phyloP scores from a whole-genome alignment of 2,329 filamentous ascomycete species.

The Cordyceps militaris region DNA sequence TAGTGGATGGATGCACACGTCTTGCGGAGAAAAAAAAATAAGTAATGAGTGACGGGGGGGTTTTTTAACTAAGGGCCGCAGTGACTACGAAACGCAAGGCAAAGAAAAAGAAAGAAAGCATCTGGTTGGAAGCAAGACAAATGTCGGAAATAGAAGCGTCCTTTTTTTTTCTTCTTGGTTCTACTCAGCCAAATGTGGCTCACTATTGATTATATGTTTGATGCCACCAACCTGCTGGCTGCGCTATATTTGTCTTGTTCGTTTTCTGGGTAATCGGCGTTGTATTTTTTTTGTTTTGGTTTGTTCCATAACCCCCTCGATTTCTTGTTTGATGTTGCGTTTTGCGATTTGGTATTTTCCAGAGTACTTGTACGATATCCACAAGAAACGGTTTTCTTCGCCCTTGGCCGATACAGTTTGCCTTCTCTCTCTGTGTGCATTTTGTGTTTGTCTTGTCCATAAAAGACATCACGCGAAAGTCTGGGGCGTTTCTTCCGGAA shows the following conservation, averaged over 20 bases:
- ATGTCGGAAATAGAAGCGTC: slow-evolving; percentile 1
- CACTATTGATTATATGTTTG: background rate
- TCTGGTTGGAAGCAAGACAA: background rate
- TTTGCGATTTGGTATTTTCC: background rate
- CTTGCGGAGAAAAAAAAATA: too few species aligned
- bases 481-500: too few species aligned
- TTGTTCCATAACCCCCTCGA: background rate
- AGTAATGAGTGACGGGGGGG: background rate
- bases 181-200: background rate
- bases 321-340: background rate
- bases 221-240: background rate
- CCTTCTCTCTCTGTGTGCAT: too few species aligned
- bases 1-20: too few species aligned
- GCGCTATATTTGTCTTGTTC: background rate
- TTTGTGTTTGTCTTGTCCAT: too few species aligned
- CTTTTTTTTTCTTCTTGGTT: background rate
- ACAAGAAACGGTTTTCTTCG: background rate
- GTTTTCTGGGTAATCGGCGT: slow-evolving; percentile 10
- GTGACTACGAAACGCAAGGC: background rate
- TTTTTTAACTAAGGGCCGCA: background rate
- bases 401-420: too few species aligned
- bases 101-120: background rate
- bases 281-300: background rate
- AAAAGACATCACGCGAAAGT: too few species aligned
- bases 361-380: slow-evolving; percentile 10